Evolutionary conservation across 495 filamentous ascomycete species (phyloP).

Genomic region (Pseudotulostoma volvatum): DNA sequence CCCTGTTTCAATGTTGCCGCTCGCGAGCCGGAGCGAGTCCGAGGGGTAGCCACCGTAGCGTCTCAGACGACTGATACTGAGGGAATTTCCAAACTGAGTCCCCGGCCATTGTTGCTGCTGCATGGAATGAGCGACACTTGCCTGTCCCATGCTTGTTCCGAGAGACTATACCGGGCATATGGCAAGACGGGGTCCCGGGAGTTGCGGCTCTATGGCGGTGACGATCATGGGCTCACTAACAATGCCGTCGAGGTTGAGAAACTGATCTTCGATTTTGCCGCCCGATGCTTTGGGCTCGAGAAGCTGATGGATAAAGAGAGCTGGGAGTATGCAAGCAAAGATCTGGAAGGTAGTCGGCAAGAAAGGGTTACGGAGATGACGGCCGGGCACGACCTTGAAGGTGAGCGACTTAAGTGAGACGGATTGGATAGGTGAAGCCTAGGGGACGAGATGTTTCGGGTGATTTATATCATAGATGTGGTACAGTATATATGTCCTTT

Average conservation of each 20-base stretch:
- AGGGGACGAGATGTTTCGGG: too few relatives aligned
- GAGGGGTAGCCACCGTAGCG: constrained; percentile 22
- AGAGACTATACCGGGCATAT: constrained; percentile 23
- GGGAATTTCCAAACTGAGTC: constrained; percentile 54
- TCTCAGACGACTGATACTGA: constrained; percentile 60
- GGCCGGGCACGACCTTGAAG: constrained; percentile 14
- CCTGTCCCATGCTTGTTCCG: constrained; percentile 15
- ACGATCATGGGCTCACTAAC: constrained; percentile 25
- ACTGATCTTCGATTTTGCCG: constrained; percentile 22
- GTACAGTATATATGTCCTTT: too few relatives aligned
- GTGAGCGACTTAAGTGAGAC: too few relatives aligned
- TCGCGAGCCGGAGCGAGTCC: constrained; percentile 14
- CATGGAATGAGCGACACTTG: constrained; percentile 24
- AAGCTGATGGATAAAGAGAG: constrained; percentile 14
- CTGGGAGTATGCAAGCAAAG: constrained; percentile 15
- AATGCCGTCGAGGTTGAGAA: constrained; percentile 18
- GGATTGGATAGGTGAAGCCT: too few relatives aligned
- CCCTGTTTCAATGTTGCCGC: constrained; percentile 22
- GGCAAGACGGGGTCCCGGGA: constrained; percentile 14
- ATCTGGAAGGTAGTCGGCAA: constrained; percentile 15
- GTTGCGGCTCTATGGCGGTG: constrained; percentile 25
- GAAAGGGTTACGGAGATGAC: constrained; percentile 20
- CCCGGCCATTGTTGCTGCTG: constrained; percentile 19
- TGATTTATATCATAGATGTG: too few relatives aligned
- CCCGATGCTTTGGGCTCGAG: constrained; percentile 11